Evolutionary conservation across 352 stramenopile genomes (phyloP).

Genomic region (Globisporangium parvum): DNA sequence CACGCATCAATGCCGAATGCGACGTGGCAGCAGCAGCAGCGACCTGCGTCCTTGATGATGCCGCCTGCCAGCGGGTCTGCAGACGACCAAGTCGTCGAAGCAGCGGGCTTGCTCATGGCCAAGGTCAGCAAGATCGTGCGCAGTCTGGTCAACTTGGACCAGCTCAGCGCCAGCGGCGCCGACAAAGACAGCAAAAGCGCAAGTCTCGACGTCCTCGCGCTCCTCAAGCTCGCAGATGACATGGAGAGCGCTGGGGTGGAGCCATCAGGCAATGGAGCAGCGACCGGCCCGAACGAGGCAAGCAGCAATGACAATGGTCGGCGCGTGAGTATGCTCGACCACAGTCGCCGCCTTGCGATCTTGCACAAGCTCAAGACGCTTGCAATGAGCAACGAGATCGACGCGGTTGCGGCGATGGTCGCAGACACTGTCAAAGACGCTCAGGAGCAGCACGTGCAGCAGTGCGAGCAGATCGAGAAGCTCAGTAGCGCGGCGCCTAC

Average conservation of each 20-base stretch:
- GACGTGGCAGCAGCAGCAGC: neutral
- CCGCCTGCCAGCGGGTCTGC: neutral
- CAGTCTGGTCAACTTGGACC: slow-evolving; percentile 37
- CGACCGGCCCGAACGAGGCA: slow-evolving; percentile 4
- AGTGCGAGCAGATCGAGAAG: slow-evolving; percentile 12
- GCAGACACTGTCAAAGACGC: slow-evolving; percentile 19
- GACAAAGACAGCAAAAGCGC: slow-evolving; percentile 6
- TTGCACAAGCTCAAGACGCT: slow-evolving; percentile 15
- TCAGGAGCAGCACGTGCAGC: slow-evolving; percentile 20
- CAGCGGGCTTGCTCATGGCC: slow-evolving; percentile 32
- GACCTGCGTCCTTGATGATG: neutral
- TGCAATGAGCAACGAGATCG: slow-evolving; percentile 14
- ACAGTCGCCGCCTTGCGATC: slow-evolving; percentile 13
- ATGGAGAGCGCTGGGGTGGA: slow-evolving; percentile 26
- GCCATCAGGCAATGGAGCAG: neutral
- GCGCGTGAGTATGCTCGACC: slow-evolving; percentile 10
- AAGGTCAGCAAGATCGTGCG: slow-evolving; percentile 62
- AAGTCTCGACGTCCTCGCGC: slow-evolving; percentile 27
- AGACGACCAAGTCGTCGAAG: slow-evolving; percentile 24
- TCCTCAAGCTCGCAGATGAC: slow-evolving; percentile 54
- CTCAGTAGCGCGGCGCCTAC: neutral
- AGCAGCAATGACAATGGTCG: neutral
- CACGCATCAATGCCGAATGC: slow-evolving; percentile 2
- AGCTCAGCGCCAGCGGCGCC: slow-evolving; percentile 13
- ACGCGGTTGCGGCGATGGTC: slow-evolving; percentile 16